These are phyloP conservation scores for Cladophialophora bantiana DNA, from an alignment of 2,329 filamentous ascomycete species.

Conservation along the genomic window DNA sequence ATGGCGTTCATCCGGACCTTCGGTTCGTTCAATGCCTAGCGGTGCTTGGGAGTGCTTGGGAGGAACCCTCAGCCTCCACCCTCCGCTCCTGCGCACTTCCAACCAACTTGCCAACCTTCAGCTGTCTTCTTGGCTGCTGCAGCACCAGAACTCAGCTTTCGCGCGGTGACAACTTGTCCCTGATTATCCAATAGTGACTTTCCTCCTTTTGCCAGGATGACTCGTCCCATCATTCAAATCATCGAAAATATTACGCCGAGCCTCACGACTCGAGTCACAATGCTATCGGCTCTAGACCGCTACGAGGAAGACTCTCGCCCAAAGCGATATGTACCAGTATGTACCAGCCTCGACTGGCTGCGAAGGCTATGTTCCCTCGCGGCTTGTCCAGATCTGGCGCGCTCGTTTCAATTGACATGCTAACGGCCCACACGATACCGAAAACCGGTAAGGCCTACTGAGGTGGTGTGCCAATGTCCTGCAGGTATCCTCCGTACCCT, in stretches of 20 bases:
- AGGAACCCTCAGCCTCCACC: slow-evolving; percentile 21
- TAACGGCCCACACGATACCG: slow-evolving; percentile 15
- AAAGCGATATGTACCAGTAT: background rate
- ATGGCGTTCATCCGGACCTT: background rate
- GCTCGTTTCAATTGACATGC: slow-evolving; percentile 7
- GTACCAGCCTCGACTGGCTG: slow-evolving; percentile 11
- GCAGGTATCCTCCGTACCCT: slow-evolving; percentile 23
- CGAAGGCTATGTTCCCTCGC: slow-evolving; percentile 4
- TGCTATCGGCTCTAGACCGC: background rate
- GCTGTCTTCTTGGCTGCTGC: slow-evolving; percentile 14
- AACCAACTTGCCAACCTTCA: slow-evolving; percentile 14
- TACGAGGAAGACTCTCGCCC: background rate
- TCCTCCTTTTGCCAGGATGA: background rate
- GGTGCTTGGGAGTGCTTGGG: slow-evolving; percentile 20
- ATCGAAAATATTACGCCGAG: slow-evolving; percentile 13
- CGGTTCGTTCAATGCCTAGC: slow-evolving; percentile 16
- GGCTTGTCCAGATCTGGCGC: slow-evolving; percentile 7
- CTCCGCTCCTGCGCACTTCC: slow-evolving; percentile 20
- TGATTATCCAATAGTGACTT: background rate
- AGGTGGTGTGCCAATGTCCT: slow-evolving; percentile 13
- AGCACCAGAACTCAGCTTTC: slow-evolving; percentile 1
- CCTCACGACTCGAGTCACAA: slow-evolving; percentile 4
- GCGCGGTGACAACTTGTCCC: background rate
- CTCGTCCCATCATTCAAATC: slow-evolving; percentile 3
- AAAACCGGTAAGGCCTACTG: slow-evolving; percentile 7